Evolutionary conservation across 345 rosid species (phyloP).

Genomic region (Lepidium aucheri): DNA sequence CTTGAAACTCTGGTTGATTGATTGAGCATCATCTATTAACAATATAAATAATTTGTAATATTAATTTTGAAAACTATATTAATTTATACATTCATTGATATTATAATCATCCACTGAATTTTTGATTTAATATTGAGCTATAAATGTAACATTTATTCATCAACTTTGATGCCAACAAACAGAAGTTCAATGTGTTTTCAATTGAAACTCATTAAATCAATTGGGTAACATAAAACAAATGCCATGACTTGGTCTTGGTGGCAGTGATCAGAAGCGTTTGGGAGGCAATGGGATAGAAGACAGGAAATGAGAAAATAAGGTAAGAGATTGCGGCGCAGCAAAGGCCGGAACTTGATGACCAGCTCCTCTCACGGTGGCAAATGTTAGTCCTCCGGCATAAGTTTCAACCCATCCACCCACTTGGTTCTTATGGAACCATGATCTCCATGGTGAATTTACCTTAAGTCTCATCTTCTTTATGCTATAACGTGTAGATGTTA

Average conservation of each 20-base stretch:
- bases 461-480: slow-evolving; percentile 44
- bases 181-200: neutral
- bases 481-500: slow-evolving; percentile 64
- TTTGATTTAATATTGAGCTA: too few species aligned
- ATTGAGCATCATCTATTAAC: too few species aligned
- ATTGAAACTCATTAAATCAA: neutral
- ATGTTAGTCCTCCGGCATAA: slow-evolving; percentile 43
- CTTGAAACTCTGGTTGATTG: too few species aligned
- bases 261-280: slow-evolving; percentile 25
- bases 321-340: slow-evolving; percentile 49
- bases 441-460: slow-evolving; percentile 50
- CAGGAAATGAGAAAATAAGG: slow-evolving; percentile 54
- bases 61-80: too few species aligned
- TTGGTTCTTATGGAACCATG: slow-evolving; percentile 62
- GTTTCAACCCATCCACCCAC: slow-evolving; percentile 75
- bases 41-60: too few species aligned
- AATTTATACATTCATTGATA: too few species aligned
- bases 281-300: slow-evolving; percentile 29
- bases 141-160: too few species aligned
- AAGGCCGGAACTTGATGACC: slow-evolving; percentile 66
- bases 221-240: slow-evolving; percentile 2
- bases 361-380: slow-evolving; percentile 64
- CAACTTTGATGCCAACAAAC: neutral
- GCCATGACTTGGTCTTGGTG: neutral
- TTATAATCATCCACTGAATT: too few species aligned